Evolutionary conservation across 2,329 filamentous ascomycete genomes (phyloP).

Genomic region (Arthrobotrys conoides): DNA sequence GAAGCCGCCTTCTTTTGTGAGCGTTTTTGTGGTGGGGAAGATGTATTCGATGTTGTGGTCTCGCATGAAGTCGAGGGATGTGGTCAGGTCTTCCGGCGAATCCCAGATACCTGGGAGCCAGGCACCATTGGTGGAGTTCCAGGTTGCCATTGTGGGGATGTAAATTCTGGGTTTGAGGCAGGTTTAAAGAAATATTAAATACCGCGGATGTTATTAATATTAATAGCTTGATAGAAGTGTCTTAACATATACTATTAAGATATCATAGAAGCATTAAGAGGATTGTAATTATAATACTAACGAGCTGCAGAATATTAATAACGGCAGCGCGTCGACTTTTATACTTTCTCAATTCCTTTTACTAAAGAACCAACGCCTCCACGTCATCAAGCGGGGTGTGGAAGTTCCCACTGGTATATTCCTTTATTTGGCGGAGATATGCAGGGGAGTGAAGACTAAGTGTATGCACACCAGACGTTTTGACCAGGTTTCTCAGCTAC

Average conservation of each 20-base stretch:
- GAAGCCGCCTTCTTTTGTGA: not conserved
- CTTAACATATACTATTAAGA: too few relatives aligned
- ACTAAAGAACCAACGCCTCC: not conserved
- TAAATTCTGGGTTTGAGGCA: not conserved
- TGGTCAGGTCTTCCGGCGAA: not conserved
- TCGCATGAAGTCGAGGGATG: slow-evolving; percentile 1
- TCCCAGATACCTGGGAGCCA: not conserved
- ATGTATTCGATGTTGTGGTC: slow-evolving; percentile 15
- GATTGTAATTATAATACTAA: too few relatives aligned
- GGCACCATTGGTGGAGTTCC: slow-evolving; percentile 6
- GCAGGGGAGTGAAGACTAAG: not conserved
- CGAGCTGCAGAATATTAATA: too few relatives aligned
- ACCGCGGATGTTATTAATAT: too few relatives aligned
- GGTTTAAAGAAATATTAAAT: not conserved
- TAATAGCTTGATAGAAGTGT: too few relatives aligned
- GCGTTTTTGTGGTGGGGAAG: not conserved
- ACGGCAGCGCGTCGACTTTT: too few relatives aligned
- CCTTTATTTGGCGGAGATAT: not conserved
- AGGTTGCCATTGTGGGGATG: not conserved
- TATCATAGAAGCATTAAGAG: too few relatives aligned
- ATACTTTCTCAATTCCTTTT: not conserved
- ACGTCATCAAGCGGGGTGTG: slow-evolving; percentile 2
- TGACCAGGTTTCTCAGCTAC: too few relatives aligned
- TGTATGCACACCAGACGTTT: not conserved
- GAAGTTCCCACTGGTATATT: not conserved